A percentile compares a stretch with the other conserved stretches of the same genome.
These are phyloP conservation scores for Hansenula lynferdii DNA, from an alignment of 1,139 yeast genomes.

Conservation along the genomic window DNA sequence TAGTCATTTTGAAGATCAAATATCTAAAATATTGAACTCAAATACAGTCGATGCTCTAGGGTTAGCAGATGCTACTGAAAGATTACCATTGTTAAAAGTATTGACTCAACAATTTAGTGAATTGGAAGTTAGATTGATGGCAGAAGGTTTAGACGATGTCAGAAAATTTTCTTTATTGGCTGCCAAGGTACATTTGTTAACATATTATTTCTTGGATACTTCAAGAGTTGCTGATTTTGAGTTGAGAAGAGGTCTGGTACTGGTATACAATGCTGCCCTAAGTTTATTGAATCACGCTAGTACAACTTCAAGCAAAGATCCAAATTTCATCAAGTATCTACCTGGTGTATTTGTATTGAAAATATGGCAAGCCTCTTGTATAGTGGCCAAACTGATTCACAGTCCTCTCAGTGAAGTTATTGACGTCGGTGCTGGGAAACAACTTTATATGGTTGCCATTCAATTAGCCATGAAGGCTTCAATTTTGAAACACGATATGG, in stretches of 20 bases:
- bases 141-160: constrained; percentile 51
- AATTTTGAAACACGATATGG: constrained; percentile 84
- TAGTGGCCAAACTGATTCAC: constrained; percentile 73
- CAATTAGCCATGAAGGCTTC: constrained; percentile 73
- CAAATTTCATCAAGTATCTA: constrained; percentile 63
- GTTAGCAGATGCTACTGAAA: constrained; percentile 56
- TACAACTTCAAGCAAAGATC: constrained; percentile 53
- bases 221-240: constrained; percentile 37
- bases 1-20: constrained; percentile 82
- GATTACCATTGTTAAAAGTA: constrained; percentile 69
- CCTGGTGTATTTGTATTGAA: constrained; percentile 81
- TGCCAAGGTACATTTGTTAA: constrained; percentile 71
- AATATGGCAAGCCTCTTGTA: constrained; percentile 89
- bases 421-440: constrained; percentile 70
- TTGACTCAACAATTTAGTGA: constrained; percentile 70
- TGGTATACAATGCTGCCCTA: constrained; percentile 75
- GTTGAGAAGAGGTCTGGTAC: constrained; percentile 67
- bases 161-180: constrained; percentile 65
- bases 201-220: constrained; percentile 77
- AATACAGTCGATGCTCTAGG: constrained; percentile 69
- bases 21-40: constrained; percentile 70
- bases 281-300: constrained; percentile 65
- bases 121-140: constrained; percentile 48
- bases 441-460: constrained; percentile 66
- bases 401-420: constrained; percentile 63